Evolutionary conservation across 495 filamentous ascomycete genomes (phyloP).

Genomic region (Terfezia claveryi): DNA sequence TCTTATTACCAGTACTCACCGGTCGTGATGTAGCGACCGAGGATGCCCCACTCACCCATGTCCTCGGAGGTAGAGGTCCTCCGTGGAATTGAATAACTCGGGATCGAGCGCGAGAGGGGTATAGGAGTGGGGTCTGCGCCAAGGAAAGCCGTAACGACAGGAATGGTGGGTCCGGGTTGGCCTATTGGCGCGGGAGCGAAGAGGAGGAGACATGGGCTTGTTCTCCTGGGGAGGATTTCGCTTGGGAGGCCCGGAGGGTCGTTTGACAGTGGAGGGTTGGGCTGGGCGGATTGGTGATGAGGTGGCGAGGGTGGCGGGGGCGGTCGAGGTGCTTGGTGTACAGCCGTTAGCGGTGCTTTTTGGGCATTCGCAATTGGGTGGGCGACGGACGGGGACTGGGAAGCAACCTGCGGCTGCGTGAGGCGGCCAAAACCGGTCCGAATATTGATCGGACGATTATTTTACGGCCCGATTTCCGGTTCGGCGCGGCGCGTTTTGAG

Average conservation of each 20-base stretch:
- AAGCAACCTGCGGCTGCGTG: no score
- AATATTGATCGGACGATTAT: no score
- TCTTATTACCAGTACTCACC: background rate
- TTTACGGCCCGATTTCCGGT: no score
- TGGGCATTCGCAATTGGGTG: no score
- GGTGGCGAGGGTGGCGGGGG: background rate
- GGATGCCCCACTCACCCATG: background rate
- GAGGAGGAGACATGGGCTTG: background rate
- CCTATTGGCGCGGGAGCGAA: background rate
- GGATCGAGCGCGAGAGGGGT: background rate
- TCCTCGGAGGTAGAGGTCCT: background rate
- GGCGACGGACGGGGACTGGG: no score
- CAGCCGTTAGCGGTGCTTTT: no score
- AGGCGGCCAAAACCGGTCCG: no score
- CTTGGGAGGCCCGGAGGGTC: slow-evolving; percentile 28
- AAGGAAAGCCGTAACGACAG: background rate
- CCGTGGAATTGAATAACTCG: background rate
- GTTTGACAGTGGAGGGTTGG: slow-evolving; percentile 20
- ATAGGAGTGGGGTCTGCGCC: background rate
- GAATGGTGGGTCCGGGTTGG: background rate
- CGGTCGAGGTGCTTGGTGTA: background rate
- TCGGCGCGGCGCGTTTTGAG: no score
- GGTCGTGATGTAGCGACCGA: background rate
- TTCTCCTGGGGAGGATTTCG: background rate
- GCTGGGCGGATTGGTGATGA: background rate